Base-by-base conservation (phyloP, 805 yeast genomes). In the Metschnikowia bowlesiae region DNA sequence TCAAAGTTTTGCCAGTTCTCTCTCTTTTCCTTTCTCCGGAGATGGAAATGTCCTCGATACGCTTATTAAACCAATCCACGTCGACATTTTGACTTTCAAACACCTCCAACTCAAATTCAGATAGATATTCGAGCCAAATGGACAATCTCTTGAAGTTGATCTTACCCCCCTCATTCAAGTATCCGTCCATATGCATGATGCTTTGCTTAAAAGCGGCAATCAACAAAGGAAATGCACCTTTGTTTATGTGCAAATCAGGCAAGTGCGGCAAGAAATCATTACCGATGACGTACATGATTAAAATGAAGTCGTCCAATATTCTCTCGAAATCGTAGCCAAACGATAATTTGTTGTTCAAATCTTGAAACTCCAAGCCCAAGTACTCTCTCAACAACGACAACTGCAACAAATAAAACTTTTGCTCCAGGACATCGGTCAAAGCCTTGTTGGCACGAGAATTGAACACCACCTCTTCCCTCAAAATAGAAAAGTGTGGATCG, bases 191-290 rank as follows among this genome's bases (percentile, higher is more conserved):
- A 54, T 78, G 79, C 57, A 79, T 76, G 63, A 94, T 74, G 29
- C 91, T 82, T 61, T 82, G 83, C 66, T 91, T 94, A 72, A 94
- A 94, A 13, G 97, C 85, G 54, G 85, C 89, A 58, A 94, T 75
- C 61, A 94, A 76, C 31, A 90, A 79, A n/a, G 98, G 96, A 73
- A 94, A 87, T 0, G 98, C 99, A 59, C 97, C 98, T 60, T 91
- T 94, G 64, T 90, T 91, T 57, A 94, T 79, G 65, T 89, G 91
- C 59, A 94, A 76, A 67, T 91, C 96, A 0, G 99, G 99, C 59
- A 95, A 79, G 65, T 94, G 89, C 28, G 99, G 99, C 63, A 94
- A 78, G 83, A 94, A 94, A 78, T 94, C 99, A 64, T 94, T 94
- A 61, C 99, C 99, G 60, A 94, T 89, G 53, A 94, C 96, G 63